These are phyloP conservation scores for Botrytis pseudocinerea DNA, from an alignment of 2,329 filamentous ascomycete species.

Conservation along the genomic window DNA sequence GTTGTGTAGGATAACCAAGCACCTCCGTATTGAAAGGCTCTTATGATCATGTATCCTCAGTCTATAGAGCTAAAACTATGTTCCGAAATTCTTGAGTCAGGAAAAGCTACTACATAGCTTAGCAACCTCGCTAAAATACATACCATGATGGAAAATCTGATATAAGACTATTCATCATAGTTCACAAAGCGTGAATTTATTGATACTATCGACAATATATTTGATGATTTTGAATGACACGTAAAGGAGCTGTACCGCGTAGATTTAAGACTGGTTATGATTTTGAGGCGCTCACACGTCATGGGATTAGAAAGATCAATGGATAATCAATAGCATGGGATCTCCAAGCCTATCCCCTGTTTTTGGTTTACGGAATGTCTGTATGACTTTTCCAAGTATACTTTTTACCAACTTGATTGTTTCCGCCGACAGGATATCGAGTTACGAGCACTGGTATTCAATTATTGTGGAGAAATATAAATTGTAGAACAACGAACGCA, in stretches of 20 bases:
- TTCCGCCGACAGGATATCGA: neutral
- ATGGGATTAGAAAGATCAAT: neutral
- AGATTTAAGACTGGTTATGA: neutral
- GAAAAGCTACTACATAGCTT: neutral
- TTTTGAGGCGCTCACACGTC: too few species aligned
- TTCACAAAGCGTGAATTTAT: neutral
- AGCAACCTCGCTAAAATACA: neutral
- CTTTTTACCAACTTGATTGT: too few species aligned
- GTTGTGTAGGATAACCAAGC: neutral
- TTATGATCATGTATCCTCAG: neutral
- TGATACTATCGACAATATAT: fast-evolving
- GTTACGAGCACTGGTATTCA: neutral
- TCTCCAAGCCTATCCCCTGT: neutral
- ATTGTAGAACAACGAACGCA: neutral
- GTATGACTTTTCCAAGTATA: neutral
- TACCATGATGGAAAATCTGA: neutral
- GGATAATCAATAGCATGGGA: too few species aligned
- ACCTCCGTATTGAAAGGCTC: fast-evolving
- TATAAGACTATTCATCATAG: neutral
- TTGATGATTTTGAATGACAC: neutral
- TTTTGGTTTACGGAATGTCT: neutral
- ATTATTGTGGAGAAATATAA: fast-evolving
- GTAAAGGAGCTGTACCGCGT: neutral
- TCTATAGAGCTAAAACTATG: neutral
- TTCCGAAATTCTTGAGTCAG: neutral